Evolutionary conservation across 768 basidiomycete genomes (phyloP), one percentile per base, ranked within the genome.

Genomic region (Phylloporus rhodoxanthus): DNA sequence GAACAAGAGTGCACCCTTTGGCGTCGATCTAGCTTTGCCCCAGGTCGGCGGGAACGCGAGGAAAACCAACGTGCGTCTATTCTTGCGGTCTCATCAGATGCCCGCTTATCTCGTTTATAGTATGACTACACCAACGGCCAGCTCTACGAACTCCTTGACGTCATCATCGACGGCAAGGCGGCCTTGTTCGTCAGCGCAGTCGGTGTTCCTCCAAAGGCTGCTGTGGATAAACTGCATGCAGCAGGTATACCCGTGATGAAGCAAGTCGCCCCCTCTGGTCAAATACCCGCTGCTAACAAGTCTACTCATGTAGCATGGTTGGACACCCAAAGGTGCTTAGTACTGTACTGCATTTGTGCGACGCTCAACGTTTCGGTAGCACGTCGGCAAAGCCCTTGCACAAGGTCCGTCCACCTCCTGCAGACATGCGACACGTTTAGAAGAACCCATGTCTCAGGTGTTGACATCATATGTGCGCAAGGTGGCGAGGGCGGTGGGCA

Each of bases 401-500:
- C 83, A 82, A 66, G 86, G 83, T 78, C 38, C 47, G 53, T 43
- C 10, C 21, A 8, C 30, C 37, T 45, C 6, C 7, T 34, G n/a
- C 10, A 33, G 34, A n/a, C 28, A 15, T 21, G 23, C 34, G 39
- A 13, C 14, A 33, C 38, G 26, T 37, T 38, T 45, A 6, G 39
- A 29, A 17, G 41, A 15, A 6, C 9, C 21, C 10, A 1, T 40
- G 15, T 50, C 19, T 6, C 57, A 76, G 88, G 90, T n/a, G 88
- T 91, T 14, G 91, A 94, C 57, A 80, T 93, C 52, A 91, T 94
- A 41, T 90, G 91, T 61, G 90, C 87, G 1, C 89, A 89, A 65
- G 87, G 85, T 29, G 88, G 87, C 15, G 90, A 91, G 67, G 91
- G 89, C 17, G 90, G 91, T 23, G 91, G 90, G 11, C 91, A 92